Base-by-base conservation (phyloP, 768 basidiomycete genomes). In the Mycena kentingensis region DNA sequence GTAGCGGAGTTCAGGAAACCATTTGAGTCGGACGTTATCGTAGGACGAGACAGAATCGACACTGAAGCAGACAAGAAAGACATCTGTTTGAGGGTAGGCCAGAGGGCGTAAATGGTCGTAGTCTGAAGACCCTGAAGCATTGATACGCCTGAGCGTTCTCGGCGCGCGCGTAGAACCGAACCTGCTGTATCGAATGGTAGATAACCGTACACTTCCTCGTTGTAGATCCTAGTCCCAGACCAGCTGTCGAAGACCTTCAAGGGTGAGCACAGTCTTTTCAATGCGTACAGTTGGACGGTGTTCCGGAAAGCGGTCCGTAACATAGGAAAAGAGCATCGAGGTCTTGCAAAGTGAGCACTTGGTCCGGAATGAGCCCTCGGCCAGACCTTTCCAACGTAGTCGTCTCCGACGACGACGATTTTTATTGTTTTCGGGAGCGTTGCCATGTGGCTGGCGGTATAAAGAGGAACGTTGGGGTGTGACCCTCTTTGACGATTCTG, bases 221-320 rank as follows among this genome's bases (percentile, higher is more conserved):
- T 95, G 73, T 98, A 97, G 95, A 98, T 98, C 54, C 98, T 95
- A n/a, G 95, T 98, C 59, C 98, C 96, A 54, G 96, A 95, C 74
- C 93, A 95, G 73, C 94, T 94, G 73, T 95, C 91, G 72, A 93
- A 93, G 51, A 93, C 87, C 90, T 91, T 73, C 10, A 47, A 58
- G 47, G 65, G 49, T 54, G 55, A 57, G 32, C 39, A 46, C 15
- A 47, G 50, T 28, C 35, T 49, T 16, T 26, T 12, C 38, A n/a
- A 28, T n/a, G 82, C 88, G 68, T 77, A 95, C 93, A 62, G 93
- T 97, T 47, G 95, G 94, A 45, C 97, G 95, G 75, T 97, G 97
- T 82, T 98, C 95, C 26, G 93, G 93, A 73, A 95, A 95, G 72
- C 94, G 93, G 82, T 93, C 93, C 63, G 93, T 93, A 45, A 93